phyloP scores from a whole-genome alignment of 371 early-diverging fungal genomes.

The Actinomortierella ambigua region DNA sequence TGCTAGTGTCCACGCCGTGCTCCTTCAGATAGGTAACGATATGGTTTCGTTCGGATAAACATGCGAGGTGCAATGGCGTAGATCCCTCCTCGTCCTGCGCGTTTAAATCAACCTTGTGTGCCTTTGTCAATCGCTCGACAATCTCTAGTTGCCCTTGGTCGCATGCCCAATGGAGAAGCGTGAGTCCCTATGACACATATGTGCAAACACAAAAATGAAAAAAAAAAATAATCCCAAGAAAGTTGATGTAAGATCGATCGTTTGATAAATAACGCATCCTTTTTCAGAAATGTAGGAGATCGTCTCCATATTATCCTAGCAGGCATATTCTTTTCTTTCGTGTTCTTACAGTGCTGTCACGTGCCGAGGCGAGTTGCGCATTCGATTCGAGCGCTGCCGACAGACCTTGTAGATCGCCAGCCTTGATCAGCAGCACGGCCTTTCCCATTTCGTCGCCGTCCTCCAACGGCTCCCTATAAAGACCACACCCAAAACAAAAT shows the following conservation, averaged over 20 bases:
- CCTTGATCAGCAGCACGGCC: conserved; percentile 19
- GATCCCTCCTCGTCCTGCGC: conserved; percentile 66
- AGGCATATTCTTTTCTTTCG: neutral
- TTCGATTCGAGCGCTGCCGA: conserved; percentile 11
- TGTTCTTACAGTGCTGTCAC: conserved; percentile 23
- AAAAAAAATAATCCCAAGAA: neutral
- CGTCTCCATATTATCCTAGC: too few species aligned
- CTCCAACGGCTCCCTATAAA: neutral
- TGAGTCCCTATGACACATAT: conserved; percentile 19
- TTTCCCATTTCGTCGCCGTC: conserved; percentile 11
- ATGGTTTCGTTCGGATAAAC: conserved; percentile 31
- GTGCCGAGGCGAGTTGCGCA: conserved; percentile 13
- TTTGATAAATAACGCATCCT: neutral
- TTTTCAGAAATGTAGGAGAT: neutral
- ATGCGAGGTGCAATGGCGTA: conserved; percentile 71
- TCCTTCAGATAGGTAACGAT: conserved; percentile 20
- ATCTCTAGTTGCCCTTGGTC: conserved; percentile 39
- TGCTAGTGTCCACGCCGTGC: conserved; percentile 17
- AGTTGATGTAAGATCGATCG: neutral
- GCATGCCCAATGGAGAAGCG: conserved; percentile 43
- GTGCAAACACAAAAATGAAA: neutral
- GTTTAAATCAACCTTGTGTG: conserved; percentile 50
- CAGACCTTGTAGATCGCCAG: conserved; percentile 19
- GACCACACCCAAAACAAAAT: neutral
- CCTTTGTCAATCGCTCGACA: conserved; percentile 22